phyloP scores from a whole-genome alignment of 179 eudicot genomes.

The Corrigiola litoralis region DNA sequence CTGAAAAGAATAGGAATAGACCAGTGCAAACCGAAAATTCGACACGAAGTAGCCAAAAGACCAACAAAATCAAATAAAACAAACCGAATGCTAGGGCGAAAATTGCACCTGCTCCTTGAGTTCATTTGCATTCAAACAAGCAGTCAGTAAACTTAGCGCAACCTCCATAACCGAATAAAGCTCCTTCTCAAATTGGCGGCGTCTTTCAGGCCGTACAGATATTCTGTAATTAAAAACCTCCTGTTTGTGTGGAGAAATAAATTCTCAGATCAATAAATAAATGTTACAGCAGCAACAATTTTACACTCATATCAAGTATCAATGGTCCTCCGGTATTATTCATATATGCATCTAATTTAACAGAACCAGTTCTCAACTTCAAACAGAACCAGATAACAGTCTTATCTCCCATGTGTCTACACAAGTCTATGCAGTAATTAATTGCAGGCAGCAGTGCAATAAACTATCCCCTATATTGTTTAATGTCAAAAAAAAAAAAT shows the following conservation, averaged over 20 bases:
- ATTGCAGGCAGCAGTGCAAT: background rate
- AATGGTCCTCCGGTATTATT: background rate
- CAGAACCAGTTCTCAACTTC: background rate
- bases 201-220: slow-evolving; percentile 93
- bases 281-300: background rate
- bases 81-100: slow-evolving; percentile 13
- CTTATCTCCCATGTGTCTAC: background rate
- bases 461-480: background rate
- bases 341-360: background rate
- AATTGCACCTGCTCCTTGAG: slow-evolving; percentile 82
- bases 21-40: background rate
- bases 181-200: slow-evolving; percentile 90
- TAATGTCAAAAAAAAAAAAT: no score
- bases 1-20: background rate
- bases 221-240: slow-evolving; percentile 90
- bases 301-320: background rate
- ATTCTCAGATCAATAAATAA: slow-evolving; percentile 2
- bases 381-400: background rate
- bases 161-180: slow-evolving; percentile 71
- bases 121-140: slow-evolving; percentile 71
- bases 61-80: background rate
- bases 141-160: slow-evolving; percentile 74
- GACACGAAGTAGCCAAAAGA: background rate
- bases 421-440: background rate
- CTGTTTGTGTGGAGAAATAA: slow-evolving; percentile 36